Evolutionary conservation across 2,329 filamentous ascomycete species (phyloP), one percentile per base, ranked within the genome.

Genomic region (Botryotinia calthae): DNA sequence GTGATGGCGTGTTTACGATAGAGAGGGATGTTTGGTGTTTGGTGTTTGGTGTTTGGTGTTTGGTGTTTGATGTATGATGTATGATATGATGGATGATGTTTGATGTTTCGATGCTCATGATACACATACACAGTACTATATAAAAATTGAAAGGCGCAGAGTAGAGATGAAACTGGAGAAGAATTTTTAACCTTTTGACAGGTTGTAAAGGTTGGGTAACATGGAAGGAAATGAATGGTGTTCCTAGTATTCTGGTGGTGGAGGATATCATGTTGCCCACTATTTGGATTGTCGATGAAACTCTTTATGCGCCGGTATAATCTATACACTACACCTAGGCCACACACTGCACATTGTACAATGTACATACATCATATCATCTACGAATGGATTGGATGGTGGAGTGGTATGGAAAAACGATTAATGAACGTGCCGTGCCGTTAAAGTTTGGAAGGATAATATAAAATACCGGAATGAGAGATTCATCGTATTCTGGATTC

Each of bases 1-100:
- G 18, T 25, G 25, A 65, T 66, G 59, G 70, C 59, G 70, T 66
- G 70, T 71, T 71, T 56, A 56, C 14, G 59, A 66, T 37, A 56
- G n/a, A 59, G 18, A 56, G 51, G 22, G 28, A 31, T 31, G 46
- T 62, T 40, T 40, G 34, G 40, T 40, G 48, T 40, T 67, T n/a
- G n/a, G 31, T 65, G 18, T n/a, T 37, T 22, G 25, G 28, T 37
- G 22, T n/a, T n/a, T n/a, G n/a, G n/a, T n/a, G n/a, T n/a, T n/a
- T 34, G 31, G n/a, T 22, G 22, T 34, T 6, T 34, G 48, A 25
- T 54, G 25, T n/a, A 25, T 10, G 48, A 12, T 54, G 31, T 34
- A 34, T 34, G 34, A 34, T 37, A 14, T 34, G 31, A 37, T 22
- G 22, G 4, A 34, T 34, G 48, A n/a, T 65, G 18, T 28, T 7